Evolutionary conservation across 2,329 filamentous ascomycete species (phyloP).

Genomic region (Botrytis fabae): DNA sequence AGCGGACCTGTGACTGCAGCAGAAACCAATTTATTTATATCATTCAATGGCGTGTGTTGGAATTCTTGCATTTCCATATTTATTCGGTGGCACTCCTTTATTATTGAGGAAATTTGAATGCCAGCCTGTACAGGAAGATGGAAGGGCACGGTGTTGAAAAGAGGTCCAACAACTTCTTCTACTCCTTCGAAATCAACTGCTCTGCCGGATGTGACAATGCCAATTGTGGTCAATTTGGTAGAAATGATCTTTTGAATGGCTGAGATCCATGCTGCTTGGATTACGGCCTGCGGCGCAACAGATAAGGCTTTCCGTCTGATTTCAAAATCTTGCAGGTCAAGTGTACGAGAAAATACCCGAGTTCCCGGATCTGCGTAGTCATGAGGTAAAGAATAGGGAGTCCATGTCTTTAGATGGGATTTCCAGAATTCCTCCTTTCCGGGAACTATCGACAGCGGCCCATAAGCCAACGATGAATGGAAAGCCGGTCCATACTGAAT

Average conservation of each 20-base stretch:
- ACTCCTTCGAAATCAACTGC: conserved; percentile 65
- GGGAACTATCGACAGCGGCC: conserved; percentile 59
- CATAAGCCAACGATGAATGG: conserved; percentile 64
- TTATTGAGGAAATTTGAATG: conserved; percentile 59
- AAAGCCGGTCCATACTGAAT: conserved; percentile 55
- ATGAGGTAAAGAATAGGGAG: conserved; percentile 24
- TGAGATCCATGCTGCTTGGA: conserved; percentile 73
- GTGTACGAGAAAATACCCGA: conserved; percentile 34
- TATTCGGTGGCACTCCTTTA: conserved; percentile 67
- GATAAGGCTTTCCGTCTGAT: conserved; percentile 57
- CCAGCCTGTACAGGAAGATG: conserved; percentile 48
- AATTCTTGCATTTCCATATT: conserved; percentile 68
- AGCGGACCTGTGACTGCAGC: conserved; percentile 52
- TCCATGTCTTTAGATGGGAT: conserved; percentile 35
- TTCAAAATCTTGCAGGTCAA: conserved; percentile 51
- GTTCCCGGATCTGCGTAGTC: conserved; percentile 18
- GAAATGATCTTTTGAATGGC: conserved; percentile 56
- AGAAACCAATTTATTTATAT: conserved; percentile 77
- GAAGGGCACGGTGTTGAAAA: conserved; percentile 89
- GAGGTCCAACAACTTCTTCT: conserved; percentile 71
- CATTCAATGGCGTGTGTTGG: conserved; percentile 76
- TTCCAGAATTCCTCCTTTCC: conserved; percentile 67
- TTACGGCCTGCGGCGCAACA: conserved; percentile 75
- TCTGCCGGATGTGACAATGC: conserved; percentile 77
- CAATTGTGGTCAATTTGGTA: conserved; percentile 53